A percentile compares a stretch with the other conserved stretches of the same genome.
Evolutionary conservation across 139 green algal species (phyloP).

Genomic region (Pleodorina starrii): DNA sequence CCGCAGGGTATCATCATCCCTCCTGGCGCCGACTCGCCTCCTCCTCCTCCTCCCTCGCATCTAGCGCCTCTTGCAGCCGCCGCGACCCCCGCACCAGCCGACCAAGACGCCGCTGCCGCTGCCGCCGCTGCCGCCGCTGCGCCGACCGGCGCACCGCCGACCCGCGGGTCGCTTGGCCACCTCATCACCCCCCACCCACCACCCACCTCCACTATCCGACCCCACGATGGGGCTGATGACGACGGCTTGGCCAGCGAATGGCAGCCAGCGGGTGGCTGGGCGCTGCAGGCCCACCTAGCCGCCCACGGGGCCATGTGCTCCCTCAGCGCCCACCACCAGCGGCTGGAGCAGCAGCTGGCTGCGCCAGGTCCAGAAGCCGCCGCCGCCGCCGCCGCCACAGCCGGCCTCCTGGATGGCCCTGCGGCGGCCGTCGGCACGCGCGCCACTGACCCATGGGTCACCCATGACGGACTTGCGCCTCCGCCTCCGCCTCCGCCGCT

Average conservation of each 20-base stretch:
- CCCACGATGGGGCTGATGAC: background rate
- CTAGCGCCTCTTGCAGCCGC: no score
- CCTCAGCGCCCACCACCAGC: background rate
- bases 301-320: slow-evolving; percentile 3
- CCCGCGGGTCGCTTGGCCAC: no score
- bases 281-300: background rate
- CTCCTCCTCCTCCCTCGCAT: no score
- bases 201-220: background rate
- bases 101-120: background rate
- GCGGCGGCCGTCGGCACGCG: no score
- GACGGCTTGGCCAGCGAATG: background rate
- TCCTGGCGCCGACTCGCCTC: no score
- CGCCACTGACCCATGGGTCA: no score
- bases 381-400: no score
- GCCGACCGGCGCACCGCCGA: no score
- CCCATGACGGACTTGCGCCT: background rate
- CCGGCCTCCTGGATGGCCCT: background rate
- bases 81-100: no score
- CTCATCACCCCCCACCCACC: no score
- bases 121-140: background rate
- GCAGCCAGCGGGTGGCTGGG: background rate
- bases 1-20: background rate
- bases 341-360: background rate
- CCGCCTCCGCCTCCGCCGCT: background rate
- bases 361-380: no score